A percentile compares a stretch with the other conserved stretches of the same genome.
Conservation (phyloP, 805 yeast species). For the Pichia ethanolica region DNA sequence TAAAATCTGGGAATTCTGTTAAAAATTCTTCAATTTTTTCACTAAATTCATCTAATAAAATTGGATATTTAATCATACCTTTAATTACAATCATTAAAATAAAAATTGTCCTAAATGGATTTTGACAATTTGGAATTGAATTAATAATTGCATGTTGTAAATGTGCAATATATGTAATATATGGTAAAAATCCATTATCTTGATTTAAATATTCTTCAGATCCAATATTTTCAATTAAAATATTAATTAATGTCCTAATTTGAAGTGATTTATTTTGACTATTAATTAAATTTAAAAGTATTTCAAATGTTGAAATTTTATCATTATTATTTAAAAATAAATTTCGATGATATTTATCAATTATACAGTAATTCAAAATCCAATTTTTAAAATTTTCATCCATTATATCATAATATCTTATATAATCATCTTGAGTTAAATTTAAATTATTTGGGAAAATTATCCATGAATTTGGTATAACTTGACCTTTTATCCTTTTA, state of each 20-base stretch:
- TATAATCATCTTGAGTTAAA: conserved; percentile 1
- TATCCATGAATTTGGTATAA: conserved; percentile 1
- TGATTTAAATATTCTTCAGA: neutral
- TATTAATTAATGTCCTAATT: conserved; percentile 2
- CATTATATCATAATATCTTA: conserved; percentile 8
- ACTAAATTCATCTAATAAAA: neutral
- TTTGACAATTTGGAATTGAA: conserved; percentile 5
- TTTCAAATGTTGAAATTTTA: neutral
- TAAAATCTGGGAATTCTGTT: conserved; percentile 7
- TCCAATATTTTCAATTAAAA: conserved; percentile 3
- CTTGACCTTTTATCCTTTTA: neutral
- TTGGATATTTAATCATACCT: conserved; percentile 7
- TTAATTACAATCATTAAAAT: conserved; percentile 3
- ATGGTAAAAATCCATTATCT: conserved; percentile 7
- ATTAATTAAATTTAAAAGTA: neutral
- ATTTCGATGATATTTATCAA: neutral
- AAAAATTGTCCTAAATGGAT: conserved; percentile 7
- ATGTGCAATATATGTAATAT: conserved; percentile 11
- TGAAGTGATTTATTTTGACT: conserved; percentile 5
- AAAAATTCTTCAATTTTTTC: conserved; percentile 6
- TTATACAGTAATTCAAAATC: conserved; percentile 3
- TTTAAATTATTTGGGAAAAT: neutral
- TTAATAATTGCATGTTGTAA: conserved; percentile 2
- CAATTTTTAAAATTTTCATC: conserved; percentile 7
- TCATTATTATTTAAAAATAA: neutral